Conservation (phyloP, 768 basidiomycete species). For the Xerocomus brunneocitrinus region DNA sequence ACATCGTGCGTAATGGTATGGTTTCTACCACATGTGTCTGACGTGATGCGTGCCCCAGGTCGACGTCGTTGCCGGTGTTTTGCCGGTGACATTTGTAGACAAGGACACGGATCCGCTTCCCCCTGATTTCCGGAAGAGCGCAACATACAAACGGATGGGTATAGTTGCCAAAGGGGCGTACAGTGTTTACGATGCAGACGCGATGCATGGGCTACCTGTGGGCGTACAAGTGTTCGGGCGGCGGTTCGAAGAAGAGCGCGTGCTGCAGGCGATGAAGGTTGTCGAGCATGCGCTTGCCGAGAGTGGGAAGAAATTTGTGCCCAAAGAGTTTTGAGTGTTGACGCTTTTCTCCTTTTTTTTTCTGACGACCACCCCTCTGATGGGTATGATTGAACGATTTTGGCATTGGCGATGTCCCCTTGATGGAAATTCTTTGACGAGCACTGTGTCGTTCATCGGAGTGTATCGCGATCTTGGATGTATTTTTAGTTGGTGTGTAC, state of each 20-base stretch:
- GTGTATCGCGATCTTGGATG: neutral
- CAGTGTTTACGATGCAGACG: slow-evolving; percentile 51
- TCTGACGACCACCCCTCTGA: neutral
- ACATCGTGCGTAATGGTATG: slow-evolving; percentile 33
- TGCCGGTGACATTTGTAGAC: slow-evolving; percentile 55
- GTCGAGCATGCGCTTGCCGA: slow-evolving; percentile 35
- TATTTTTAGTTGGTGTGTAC: neutral
- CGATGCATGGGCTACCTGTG: slow-evolving; percentile 65
- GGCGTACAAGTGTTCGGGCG: slow-evolving; percentile 63
- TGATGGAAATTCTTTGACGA: neutral
- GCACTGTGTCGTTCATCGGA: neutral
- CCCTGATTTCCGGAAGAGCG: slow-evolving; percentile 22
- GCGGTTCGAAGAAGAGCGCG: slow-evolving; percentile 69
- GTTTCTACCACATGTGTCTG: neutral
- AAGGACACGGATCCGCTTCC: slow-evolving; percentile 38
- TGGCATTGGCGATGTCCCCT: neutral
- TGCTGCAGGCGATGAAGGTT: slow-evolving; percentile 64
- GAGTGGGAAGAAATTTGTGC: slow-evolving; percentile 20
- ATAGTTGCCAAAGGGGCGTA: slow-evolving; percentile 44
- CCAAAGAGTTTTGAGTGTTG: slow-evolving; percentile 18
- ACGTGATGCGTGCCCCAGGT: slow-evolving; percentile 29
- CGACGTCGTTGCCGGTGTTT: slow-evolving; percentile 55
- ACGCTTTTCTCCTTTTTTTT: neutral
- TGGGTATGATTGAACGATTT: neutral
- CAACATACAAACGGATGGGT: slow-evolving; percentile 34